Base-by-base conservation (phyloP, 345 rosid genomes). In the Eucalyptus melliodora region DNA sequence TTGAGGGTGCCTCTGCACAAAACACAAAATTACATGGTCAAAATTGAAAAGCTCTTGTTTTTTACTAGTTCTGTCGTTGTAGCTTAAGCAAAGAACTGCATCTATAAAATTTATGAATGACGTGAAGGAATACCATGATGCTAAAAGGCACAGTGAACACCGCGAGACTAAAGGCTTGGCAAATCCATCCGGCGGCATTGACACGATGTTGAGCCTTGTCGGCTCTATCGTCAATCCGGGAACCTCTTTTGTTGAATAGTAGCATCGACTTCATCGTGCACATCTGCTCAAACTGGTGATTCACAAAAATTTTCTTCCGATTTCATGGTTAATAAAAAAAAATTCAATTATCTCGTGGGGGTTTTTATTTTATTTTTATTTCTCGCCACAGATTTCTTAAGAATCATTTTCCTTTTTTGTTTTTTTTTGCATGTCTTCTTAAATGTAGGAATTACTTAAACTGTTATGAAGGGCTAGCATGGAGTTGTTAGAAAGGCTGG, bases 111-210 rank as follows among this genome's bases (percentile, higher is more conserved):
- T 34, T 0, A 0, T 50, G n/a, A 24, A 23, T 16, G 27, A 44
- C 10, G n/a, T 67, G 24, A 5, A 17, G 11, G 62, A 86, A n/a
- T 89, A 95, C 96, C 55, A 95, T 94, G 94, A 92, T 82, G 87
- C 93, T 91, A 21, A 95, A 94, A 21, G 96, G 97, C 91, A 94
- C 93, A 9, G 89, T 96, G 34, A 92, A 95, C 12, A 90, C 95
- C 56, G 89, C 88, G n/a, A 94, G 92, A 4, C 89, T 91, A 53
- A 93, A 93, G 86, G 90, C 31, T 11, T 90, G 88, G 81, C 87
- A 91, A 16, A 94, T 92, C 93, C 94, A 94, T 26, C 93, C 92
- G 19, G 92, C 92, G 6, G 87, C 30, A 4, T 92, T 72, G 17
- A 91, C 17, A 19, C 90, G 88, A 11, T 19, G 9, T 31, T 31